Base-by-base conservation (phyloP, 305 asterid species). In the Nicotiana rustica region DNA sequence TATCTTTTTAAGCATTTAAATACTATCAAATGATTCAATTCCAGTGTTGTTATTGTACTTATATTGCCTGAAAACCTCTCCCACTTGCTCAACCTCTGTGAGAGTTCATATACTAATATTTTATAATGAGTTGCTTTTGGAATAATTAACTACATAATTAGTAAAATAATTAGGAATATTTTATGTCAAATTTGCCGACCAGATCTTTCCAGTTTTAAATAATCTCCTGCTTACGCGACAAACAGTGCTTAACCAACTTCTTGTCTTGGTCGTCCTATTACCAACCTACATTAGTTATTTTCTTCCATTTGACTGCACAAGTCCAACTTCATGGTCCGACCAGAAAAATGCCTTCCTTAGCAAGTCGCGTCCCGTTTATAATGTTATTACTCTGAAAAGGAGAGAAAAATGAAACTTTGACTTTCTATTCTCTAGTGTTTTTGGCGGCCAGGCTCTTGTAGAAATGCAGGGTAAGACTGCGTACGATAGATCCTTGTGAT, bases 91-190 rank as follows among this genome's bases (percentile, higher is more conserved):
- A 55, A 55, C 64, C 64, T 73, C 15, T 73, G 62, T 15, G 1
- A 73, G 6, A 71, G 61, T 71, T 71, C 19, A 21, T 47, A 71
- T 71, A 44, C 52, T 44, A 29, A 25, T 49, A 49, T 25, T 14
- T 25, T 73, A 73, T 25, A 49, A 25, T 49, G 41, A 73, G 64
- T 73, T 73, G 64, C 8, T 25, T 73, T 5, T 25, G 79, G 79
- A 73, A 73, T 73, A 49, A 33, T 31, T 14, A 49, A 49, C 44
- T 49, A 73, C 44, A 73, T 49, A 49, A 49, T 49, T n/a, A 44
- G 0, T 71, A 21, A 21, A 21, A 0, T 0, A 4, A 25, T 25
- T 25, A 25, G 29, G 29, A 25, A 25, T 73, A 49, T 73, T 73
- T 73, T 19, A 44, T 12, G 61, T 44, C 38, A 71, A 71, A 19